Evolutionary conservation across 768 basidiomycete species (phyloP), one percentile per base, ranked within the genome.

Genomic region (Pulveroboletus frians): DNA sequence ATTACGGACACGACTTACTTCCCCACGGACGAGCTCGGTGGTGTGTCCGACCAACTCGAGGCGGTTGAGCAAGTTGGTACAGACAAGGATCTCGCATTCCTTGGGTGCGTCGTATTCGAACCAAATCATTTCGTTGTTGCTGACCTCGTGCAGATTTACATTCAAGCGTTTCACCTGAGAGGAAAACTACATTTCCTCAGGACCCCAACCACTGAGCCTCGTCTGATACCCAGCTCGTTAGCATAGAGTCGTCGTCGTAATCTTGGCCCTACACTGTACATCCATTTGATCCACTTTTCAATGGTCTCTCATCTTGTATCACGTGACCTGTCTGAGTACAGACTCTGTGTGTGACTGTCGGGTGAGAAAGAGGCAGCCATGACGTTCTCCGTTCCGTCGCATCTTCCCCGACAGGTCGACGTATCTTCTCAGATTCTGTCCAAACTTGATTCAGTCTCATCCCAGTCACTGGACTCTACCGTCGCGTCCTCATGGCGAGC

Each of bases 1-100:
- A 88, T 88, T 60, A 93, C 91, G 20, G 93, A 96, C 62, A 96
- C 93, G 0, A 89, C 86, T 3, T 95, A 97, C 72, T 97, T 97
- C 86, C 93, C 93, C 3, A 92, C 88, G 4, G 93, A 96, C 56
- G 93, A 96, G 58, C 79, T 93, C 21, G 83, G 84, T 34, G 80
- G 87, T 57, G 78, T 80, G 42, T 73, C 80, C 5, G 78, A 78
- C 53, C 77, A 81, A 46, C 68, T 83, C 42, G 81, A 83, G 51
- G 68, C 67, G 52, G 80, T 80, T 32, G 81, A 84, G 58, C 77
- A 78, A 42, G 73, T 84, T 42, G 75, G 80, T 45, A 78, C 81
- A 46, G 82, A 84, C 68, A 81, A 84, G 51, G 80, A 84, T 66
- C 72, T 84, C 49, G 82, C 82, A 35, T 84, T 83, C 72, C 68